Conservation (phyloP, 2,329 filamentous ascomycete genomes). For the Neocatenulostroma microsporum region DNA sequence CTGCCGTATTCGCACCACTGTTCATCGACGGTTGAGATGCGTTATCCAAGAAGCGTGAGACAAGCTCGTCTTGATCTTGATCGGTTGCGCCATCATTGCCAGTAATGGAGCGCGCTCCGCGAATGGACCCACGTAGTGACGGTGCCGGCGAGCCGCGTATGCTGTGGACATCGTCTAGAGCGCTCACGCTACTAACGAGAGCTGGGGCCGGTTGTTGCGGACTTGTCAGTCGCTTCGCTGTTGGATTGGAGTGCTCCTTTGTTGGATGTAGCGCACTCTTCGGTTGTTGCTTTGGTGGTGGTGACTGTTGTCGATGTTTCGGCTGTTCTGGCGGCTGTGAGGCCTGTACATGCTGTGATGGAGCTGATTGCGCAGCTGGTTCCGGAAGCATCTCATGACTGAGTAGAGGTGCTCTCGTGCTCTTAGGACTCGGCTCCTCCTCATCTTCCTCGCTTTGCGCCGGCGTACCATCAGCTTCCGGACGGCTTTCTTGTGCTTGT, state of each 20-base stretch:
- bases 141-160: conserved; percentile 21
- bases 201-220: conserved; percentile 23
- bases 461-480: conserved; percentile 8
- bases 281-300: conserved; percentile 8
- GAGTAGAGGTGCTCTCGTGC: neutral
- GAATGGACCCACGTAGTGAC: conserved; percentile 23
- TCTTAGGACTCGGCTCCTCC: conserved; percentile 4
- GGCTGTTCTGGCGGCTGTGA: too few species aligned
- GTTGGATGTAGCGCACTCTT: conserved; percentile 16
- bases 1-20: conserved; percentile 22
- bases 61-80: conserved; percentile 20
- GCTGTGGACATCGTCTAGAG: conserved; percentile 25
- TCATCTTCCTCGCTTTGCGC: conserved; percentile 13
- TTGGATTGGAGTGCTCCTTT: conserved; percentile 22
- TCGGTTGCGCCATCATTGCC: conserved; percentile 11
- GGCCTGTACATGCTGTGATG: too few species aligned
- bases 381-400: too few species aligned
- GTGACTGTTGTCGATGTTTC: conserved; percentile 2
- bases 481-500: neutral
- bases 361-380: too few species aligned
- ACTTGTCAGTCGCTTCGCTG: conserved; percentile 18
- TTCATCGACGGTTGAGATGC: conserved; percentile 24
- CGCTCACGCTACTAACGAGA: conserved; percentile 25
- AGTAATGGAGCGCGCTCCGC: conserved; percentile 17
- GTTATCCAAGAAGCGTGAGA: conserved; percentile 27